Conservation (phyloP, 179 eudicot species). For the Heliamphora pulchella region DNA sequence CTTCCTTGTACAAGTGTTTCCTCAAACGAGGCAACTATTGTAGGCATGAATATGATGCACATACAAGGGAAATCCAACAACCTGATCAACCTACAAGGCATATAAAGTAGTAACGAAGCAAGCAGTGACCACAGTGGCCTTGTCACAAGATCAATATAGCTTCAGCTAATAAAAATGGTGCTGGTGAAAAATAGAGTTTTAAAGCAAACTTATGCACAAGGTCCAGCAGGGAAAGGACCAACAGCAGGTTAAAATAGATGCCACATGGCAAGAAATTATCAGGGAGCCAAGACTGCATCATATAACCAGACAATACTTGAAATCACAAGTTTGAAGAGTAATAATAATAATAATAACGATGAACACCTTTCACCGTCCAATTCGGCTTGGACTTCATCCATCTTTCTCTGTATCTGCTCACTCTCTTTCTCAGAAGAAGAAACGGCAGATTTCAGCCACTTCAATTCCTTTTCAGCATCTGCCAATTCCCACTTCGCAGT, state of each 20-base stretch:
- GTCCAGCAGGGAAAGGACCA: neutral
- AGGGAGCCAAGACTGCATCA: neutral
- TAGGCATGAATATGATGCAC: neutral
- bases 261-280: neutral
- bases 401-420: slow-evolving; percentile 68
- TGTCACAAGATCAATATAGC: neutral
- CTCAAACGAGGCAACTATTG: neutral
- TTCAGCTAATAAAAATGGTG: neutral
- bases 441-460: slow-evolving; percentile 67
- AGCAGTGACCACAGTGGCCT: neutral
- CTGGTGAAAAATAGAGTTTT: no score
- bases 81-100: no score
- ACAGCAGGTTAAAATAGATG: neutral
- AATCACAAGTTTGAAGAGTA: neutral
- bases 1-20: neutral
- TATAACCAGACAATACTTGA: neutral
- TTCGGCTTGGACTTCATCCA: slow-evolving; percentile 48
- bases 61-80: no score
- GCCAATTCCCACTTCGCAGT: slow-evolving; percentile 63
- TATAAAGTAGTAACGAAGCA: no score
- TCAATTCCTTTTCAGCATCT: slow-evolving; percentile 78
- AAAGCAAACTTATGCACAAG: neutral
- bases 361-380: slow-evolving; percentile 63
- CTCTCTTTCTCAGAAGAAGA: slow-evolving; percentile 76
- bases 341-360: neutral